Evolutionary conservation across 805 yeast species (phyloP).

Genomic region (Starmerella vaccinii): DNA sequence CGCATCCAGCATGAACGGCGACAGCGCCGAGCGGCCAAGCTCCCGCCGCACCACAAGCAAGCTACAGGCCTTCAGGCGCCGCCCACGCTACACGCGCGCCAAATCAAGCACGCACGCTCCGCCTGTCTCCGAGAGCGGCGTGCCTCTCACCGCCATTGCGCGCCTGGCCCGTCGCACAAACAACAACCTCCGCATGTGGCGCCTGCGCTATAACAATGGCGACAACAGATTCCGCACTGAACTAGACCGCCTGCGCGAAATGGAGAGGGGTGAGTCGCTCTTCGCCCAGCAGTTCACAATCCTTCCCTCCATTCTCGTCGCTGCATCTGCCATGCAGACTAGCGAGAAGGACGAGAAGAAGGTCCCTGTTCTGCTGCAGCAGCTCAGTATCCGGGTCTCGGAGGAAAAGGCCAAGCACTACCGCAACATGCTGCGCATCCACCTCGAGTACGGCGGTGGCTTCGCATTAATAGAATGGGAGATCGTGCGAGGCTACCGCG

Average conservation of each 20-base stretch:
- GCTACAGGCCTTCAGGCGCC: slow-evolving; percentile 1
- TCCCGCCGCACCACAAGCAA: slow-evolving; percentile 7
- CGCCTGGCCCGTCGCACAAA: slow-evolving; percentile 22
- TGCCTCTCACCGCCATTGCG: slow-evolving; percentile 13
- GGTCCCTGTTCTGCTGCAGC: slow-evolving; percentile 70
- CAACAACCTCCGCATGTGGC: slow-evolving; percentile 20
- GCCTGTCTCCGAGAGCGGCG: not conserved
- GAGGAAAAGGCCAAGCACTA: slow-evolving; percentile 34
- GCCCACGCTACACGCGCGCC: slow-evolving; percentile 11
- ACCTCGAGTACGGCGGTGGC: slow-evolving; percentile 85
- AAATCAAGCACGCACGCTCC: not conserved
- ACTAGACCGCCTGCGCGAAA: slow-evolving; percentile 20
- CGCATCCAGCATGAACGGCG: not conserved
- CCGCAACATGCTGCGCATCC: slow-evolving; percentile 45
- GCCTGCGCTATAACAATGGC: slow-evolving; percentile 11
- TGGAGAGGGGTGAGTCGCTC: slow-evolving; percentile 21
- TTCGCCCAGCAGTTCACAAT: slow-evolving; percentile 51
- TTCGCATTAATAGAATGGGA: slow-evolving; percentile 70
- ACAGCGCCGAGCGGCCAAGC: slow-evolving; percentile 9
- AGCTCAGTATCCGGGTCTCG: slow-evolving; percentile 55
- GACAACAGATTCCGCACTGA: slow-evolving; percentile 16
- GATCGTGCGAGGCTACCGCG: slow-evolving; percentile 59
- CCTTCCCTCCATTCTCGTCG: slow-evolving; percentile 53
- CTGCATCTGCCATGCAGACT: slow-evolving; percentile 61
- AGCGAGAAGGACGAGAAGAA: slow-evolving; percentile 55